These are phyloP conservation scores for Olyra latifolia DNA, from an alignment of 176 grass and related monocot species.

Conservation along the genomic window DNA sequence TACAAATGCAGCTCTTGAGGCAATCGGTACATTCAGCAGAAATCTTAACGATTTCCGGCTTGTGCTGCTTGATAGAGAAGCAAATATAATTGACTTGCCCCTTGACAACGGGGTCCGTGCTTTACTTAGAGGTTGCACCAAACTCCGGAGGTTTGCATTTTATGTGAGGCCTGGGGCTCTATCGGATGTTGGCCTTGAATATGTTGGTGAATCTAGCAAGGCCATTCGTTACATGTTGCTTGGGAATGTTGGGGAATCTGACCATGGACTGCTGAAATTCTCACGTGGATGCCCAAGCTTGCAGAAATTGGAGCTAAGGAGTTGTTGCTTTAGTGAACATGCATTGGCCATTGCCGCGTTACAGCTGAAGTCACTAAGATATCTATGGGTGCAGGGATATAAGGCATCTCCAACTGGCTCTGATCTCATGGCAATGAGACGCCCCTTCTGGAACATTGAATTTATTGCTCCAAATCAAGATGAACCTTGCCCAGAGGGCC, in stretches of 20 bases:
- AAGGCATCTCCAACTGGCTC: slow-evolving; percentile 56
- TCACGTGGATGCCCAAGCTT: slow-evolving; percentile 68
- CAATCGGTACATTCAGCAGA: slow-evolving; percentile 66
- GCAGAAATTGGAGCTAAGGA: slow-evolving; percentile 93
- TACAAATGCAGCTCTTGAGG: slow-evolving; percentile 90
- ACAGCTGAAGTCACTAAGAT: slow-evolving; percentile 70
- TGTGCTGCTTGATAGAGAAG: slow-evolving; percentile 88
- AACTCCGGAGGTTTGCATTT: slow-evolving; percentile 84
- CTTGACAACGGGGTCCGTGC: slow-evolving; percentile 86
- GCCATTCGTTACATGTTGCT: slow-evolving; percentile 78
- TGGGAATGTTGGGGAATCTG: slow-evolving; percentile 81
- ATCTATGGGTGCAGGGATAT: slow-evolving; percentile 98
- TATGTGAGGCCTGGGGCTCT: slow-evolving; percentile 92
- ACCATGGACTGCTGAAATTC: slow-evolving; percentile 59
- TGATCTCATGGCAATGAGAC: slow-evolving; percentile 74
- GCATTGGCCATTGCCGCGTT: slow-evolving; percentile 73
- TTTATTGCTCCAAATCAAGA: slow-evolving; percentile 56
- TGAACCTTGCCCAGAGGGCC: slow-evolving; percentile 40
- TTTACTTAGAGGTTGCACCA: slow-evolving; percentile 78
- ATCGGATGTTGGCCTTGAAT: slow-evolving; percentile 78
- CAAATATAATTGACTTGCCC: slow-evolving; percentile 60
- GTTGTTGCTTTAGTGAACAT: slow-evolving; percentile 79
- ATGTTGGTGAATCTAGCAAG: slow-evolving; percentile 74
- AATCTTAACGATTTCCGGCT: slow-evolving; percentile 95
- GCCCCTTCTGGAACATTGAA: slow-evolving; percentile 96